Evolutionary conservation across 23 red algal species (phyloP), one percentile per base, ranked within the genome.

Genomic region (Pyropia yezoensis): DNA sequence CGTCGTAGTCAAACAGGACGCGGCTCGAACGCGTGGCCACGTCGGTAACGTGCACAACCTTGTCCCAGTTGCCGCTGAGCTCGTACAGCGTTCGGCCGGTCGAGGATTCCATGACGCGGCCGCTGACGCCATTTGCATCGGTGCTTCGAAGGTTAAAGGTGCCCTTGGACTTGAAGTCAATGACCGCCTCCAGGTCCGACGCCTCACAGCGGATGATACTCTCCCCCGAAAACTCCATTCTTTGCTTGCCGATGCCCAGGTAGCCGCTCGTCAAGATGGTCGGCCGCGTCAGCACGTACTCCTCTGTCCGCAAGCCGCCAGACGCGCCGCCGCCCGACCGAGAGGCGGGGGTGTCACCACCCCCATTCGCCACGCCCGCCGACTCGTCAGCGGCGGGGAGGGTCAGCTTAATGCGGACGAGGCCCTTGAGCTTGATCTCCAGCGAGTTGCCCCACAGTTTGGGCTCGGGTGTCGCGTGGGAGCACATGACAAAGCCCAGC

Each of bases 401-500:
- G 0, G 50, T 30, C 15, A 96, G 59, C 23, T 69, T 58, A 57
- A 96, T 83, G 11, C 84, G 70, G 27, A 85, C 73, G 27, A 71
- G 63, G 21, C 92, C 92, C 2, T 33, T 54, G 53, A 96, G 63
- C 74, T 87, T 82, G 23, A 96, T 76, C 67, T 87, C 80, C 33
- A 96, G 67, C 32, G 74, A 90, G 58, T 96, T 96, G 27, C 92
- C 92, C 79, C 86, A 89, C 56, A 90, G 77, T 18, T 74, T 79
- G 29, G 92, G 85, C 30, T 88, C 83, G 7, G 92, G 92, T 19
- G 77, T 75, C 14, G 76, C 81, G 57, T 73, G 55, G 24, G 92
- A 87, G 50, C 85, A 69, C 51, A 96, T 68, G 27, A 66, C 62
- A 55, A 89, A 81, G 26, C 92, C 92, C n/a, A 90, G 83, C 32